Evolutionary conservation across 2,329 filamentous ascomycete species (phyloP), one percentile per base, ranked within the genome.

Genomic region (Didymella segeticola): DNA sequence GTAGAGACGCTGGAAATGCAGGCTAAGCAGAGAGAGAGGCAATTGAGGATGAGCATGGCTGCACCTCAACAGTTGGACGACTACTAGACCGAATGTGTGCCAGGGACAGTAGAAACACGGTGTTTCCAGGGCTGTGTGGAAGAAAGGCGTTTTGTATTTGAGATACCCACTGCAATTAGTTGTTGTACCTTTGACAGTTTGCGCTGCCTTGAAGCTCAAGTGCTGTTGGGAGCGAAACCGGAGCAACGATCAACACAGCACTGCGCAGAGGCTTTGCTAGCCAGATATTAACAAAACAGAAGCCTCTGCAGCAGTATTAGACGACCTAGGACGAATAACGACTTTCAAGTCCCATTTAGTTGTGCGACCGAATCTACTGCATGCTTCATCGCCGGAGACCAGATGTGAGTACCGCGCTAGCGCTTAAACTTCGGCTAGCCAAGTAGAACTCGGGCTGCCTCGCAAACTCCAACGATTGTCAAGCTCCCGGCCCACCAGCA

Each of bases 1-100:
- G 90, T 96, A 15, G 91, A 95, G 71, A 83, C 92, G 56, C 75
- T 97, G 61, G 90, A 95, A 79, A 71, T 96, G 66, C 91, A 96
- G 78, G 89, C 91, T n/a, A 82, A 86, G 64, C 92, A 96, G 76
- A 78, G 83, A 70, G 84, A 90, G 74, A 81, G 88, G 63, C 87
- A 90, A 69, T 73, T 90, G 76, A 82, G 87, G 71, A 89, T 87
- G 83, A 89, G 86, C 71, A 87, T 89, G 84, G 86, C 86, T 57
- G 81, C 82, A 31, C 75, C 74, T 30, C 73, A 77, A 47, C 72
- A 75, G 43, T 67, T 73, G 12, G 64, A 66, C 23, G 71, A 73
- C 22, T 71, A 75, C 37, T 71, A 54, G 53, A 65, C 20, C 5
- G 19, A 11, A 11, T 6, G 1, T 10, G 1, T 17, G 10, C 5